These are phyloP conservation scores for Pezicula neosporulosa DNA, from an alignment of 2,329 filamentous ascomycete genomes.

Conservation along the genomic window DNA sequence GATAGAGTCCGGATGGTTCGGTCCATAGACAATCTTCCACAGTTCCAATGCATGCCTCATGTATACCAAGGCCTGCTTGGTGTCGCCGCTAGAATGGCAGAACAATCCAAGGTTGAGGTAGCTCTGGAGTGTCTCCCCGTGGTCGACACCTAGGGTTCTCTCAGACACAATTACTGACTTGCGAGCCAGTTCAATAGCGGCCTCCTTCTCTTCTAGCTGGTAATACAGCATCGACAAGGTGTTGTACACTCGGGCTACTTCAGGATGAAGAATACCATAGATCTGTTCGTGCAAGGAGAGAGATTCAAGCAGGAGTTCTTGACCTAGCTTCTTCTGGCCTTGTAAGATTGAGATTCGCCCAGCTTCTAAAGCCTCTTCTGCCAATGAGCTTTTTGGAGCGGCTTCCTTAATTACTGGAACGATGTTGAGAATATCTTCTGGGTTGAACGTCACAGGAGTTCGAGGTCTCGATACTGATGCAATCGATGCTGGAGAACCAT, in stretches of 20 bases:
- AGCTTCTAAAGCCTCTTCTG: constrained; percentile 93
- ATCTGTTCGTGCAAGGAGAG: constrained; percentile 97
- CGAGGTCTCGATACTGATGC: constrained; percentile 37
- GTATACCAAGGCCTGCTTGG: constrained; percentile 80
- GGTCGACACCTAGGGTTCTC: constrained; percentile 89
- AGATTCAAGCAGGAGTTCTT: constrained; percentile 93
- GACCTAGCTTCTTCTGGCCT: constrained; percentile 90
- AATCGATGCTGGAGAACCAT: constrained; percentile 41
- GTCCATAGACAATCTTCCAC: constrained; percentile 96
- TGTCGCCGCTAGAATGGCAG: constrained; percentile 88
- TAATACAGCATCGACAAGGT: constrained; percentile 95
- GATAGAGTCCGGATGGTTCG: constrained; percentile 93
- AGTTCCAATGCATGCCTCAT: constrained; percentile 89
- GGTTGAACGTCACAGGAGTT: constrained; percentile 62
- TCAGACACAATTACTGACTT: constrained; percentile 97
- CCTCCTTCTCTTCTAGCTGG: constrained; percentile 95
- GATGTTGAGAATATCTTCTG: constrained; percentile 86
- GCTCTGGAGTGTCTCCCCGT: constrained; percentile 87
- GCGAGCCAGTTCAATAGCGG: constrained; percentile 88
- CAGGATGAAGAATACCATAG: constrained; percentile 93
- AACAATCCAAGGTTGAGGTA: constrained; percentile 96
- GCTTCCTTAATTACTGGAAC: constrained; percentile 97
- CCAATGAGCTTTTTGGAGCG: constrained; percentile 81
- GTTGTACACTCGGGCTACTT: constrained; percentile 94
- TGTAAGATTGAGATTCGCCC: constrained; percentile 95